Percentiles rank a stretch among this genome's conserved stretches.
These are phyloP conservation scores for Funneliformis caledonium DNA, from an alignment of 371 early-diverging fungal species.

Conservation along the genomic window DNA sequence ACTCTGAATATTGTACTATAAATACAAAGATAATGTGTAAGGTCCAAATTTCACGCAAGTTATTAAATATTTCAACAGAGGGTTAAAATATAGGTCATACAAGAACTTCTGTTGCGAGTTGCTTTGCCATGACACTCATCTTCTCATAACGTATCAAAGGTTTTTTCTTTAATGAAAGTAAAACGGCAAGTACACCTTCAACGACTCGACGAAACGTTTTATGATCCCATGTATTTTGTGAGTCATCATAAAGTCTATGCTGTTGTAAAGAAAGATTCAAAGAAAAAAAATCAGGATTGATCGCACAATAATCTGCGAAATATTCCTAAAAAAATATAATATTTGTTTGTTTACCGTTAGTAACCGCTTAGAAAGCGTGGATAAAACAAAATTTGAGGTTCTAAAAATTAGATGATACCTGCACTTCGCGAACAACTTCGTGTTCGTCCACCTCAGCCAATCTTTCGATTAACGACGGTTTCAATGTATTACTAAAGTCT, in stretches of 20 bases:
- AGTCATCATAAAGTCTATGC: slow-evolving; percentile 74
- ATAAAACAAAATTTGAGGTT: background rate
- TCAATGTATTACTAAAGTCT: slow-evolving; percentile 90
- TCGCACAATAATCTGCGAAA: slow-evolving; percentile 90
- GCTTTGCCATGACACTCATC: slow-evolving; percentile 77
- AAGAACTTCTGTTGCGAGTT: slow-evolving; percentile 81
- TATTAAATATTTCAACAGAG: background rate
- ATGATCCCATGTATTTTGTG: slow-evolving; percentile 72
- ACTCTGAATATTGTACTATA: slow-evolving; percentile 74
- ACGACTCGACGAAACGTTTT: slow-evolving; percentile 74
- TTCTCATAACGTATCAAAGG: slow-evolving; percentile 90
- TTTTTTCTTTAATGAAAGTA: slow-evolving; percentile 87
- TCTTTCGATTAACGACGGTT: slow-evolving; percentile 87
- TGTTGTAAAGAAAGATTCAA: slow-evolving; percentile 68
- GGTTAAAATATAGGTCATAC: slow-evolving; percentile 47
- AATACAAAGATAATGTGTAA: background rate
- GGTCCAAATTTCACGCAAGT: background rate
- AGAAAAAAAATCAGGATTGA: slow-evolving; percentile 83
- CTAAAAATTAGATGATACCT: slow-evolving; percentile 53
- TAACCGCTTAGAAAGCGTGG: background rate
- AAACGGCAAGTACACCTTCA: slow-evolving; percentile 77
- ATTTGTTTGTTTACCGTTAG: background rate
- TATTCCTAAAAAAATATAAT: slow-evolving; percentile 65
- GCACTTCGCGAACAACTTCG: slow-evolving; percentile 93
- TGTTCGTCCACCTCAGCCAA: slow-evolving; percentile 95